Evolutionary conservation across 2,329 filamentous ascomycete species (phyloP), one percentile per base, ranked within the genome.

Genomic region (Karstenula rhodostoma): DNA sequence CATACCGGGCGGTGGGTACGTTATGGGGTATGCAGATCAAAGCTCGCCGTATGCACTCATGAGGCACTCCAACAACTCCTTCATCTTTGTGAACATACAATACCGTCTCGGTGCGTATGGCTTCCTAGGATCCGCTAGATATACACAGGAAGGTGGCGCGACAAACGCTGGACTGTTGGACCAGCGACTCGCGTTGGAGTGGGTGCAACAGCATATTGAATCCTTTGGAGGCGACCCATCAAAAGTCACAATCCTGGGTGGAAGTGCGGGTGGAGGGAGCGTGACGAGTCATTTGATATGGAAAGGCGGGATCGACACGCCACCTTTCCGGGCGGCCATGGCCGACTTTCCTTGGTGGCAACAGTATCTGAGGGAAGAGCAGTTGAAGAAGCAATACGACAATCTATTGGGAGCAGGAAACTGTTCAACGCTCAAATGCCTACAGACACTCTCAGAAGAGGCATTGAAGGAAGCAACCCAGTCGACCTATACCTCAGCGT

Each of bases 101-200:
- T 88, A 88, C 68, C 82, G 87, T 5, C 85, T 90, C 13, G 86
- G 86, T 0, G 74, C 84, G 0, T 84, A 83, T 66, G 88, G 87
- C 0, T 90, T 89, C 62, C 77, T 90, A 0, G 84, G 86, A 0
- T 83, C 85, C 46, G 80, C 85, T 42, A 77, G 81, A 27, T 78
- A 89, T 5, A 78, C 79, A n/a, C 67, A 76, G 3, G 78, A 86
- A 64, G 80, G 79, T 1, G 87, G 87, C 0, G 80, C 83, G 53
- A 75, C 88, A 7, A 90, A 90, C 66, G 84, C 77, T 1, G 88
- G 88, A 0, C 71, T 90, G 9, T 77, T 88, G 2, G 88, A 90
- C 65, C 87, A 90, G 72, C 78, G 85, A 10, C 79, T 83, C 23
- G 76, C 84, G 1, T 70, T 90, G 47, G 68, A 83, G 48, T 90